Percentiles rank a stretch among this genome's conserved stretches.
phyloP scores from a whole-genome alignment of 768 basidiomycete species.

The Russula griseocarnosa region DNA sequence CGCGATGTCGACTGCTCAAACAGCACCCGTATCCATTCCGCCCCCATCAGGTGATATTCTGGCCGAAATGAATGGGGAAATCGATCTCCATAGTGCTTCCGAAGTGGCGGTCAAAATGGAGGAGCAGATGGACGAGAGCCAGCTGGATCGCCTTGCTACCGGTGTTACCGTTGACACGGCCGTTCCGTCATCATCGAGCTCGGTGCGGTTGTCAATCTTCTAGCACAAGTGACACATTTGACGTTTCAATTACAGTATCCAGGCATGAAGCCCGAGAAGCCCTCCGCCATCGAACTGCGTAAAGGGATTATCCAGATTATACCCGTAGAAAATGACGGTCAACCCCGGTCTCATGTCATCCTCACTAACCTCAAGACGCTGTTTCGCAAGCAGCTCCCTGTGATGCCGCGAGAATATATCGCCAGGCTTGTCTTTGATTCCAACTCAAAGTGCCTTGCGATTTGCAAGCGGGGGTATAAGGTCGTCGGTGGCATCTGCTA shows the following conservation, averaged over 20 bases:
- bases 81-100: constrained; percentile 46
- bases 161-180: constrained; percentile 74
- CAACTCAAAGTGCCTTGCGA: constrained; percentile 90
- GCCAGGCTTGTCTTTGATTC: constrained; percentile 89
- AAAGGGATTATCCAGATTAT: constrained; percentile 78
- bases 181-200: constrained; percentile 40
- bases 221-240: neutral
- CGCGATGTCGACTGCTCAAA: constrained; percentile 58
- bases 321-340: constrained; percentile 78
- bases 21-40: constrained; percentile 44
- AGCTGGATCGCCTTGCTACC: constrained; percentile 71
- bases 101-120: constrained; percentile 63
- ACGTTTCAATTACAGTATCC: constrained; percentile 40
- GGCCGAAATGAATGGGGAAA: constrained; percentile 37
- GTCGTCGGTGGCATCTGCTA: constrained; percentile 98
- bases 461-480: constrained; percentile 90
- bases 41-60: constrained; percentile 42
- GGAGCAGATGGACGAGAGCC: constrained; percentile 74
- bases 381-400: constrained; percentile 95
- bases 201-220: constrained; percentile 39
- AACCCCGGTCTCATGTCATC: constrained; percentile 74
- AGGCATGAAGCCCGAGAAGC: constrained; percentile 62
- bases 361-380: constrained; percentile 94
- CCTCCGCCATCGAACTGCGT: constrained; percentile 73
- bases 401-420: constrained; percentile 99